These are phyloP conservation scores for Isoetes engelmannii DNA, from an alignment of 83 land plant species.

Conservation along the genomic window DNA sequence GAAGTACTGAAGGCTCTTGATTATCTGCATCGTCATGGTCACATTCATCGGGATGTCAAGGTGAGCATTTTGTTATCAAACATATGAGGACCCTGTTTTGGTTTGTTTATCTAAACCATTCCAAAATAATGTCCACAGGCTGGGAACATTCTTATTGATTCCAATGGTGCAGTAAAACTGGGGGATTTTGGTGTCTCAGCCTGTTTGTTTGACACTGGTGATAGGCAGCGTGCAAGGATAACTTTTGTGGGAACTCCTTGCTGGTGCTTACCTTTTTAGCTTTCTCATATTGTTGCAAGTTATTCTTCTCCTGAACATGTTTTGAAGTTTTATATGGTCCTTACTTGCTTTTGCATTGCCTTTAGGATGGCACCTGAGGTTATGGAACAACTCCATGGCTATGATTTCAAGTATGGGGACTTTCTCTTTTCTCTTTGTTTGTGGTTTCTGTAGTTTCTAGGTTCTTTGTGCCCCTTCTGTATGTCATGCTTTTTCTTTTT, in stretches of 20 bases:
- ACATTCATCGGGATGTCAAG: constrained; percentile 91
- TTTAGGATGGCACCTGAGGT: constrained; percentile 82
- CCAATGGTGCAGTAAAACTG: constrained; percentile 52
- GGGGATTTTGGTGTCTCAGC: constrained; percentile 71
- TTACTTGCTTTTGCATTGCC: too few relatives aligned
- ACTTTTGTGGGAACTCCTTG: constrained; percentile 69
- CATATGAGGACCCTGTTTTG: too few relatives aligned
- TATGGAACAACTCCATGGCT: constrained; percentile 61
- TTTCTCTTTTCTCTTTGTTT: constrained; percentile 3
- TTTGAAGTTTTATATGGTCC: too few relatives aligned
- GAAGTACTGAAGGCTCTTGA: constrained; percentile 76
- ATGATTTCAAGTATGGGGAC: constrained; percentile 55
- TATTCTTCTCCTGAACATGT: neutral
- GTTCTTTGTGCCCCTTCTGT: neutral
- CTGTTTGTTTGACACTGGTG: constrained; percentile 68
- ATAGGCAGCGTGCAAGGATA: constrained; percentile 52
- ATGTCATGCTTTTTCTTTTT: too few relatives aligned
- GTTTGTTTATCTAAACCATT: too few relatives aligned
- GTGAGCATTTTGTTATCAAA: neutral
- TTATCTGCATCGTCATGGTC: constrained; percentile 85
- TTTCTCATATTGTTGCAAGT: constrained; percentile 3
- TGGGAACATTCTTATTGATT: constrained; percentile 62
- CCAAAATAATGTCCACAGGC: constrained; percentile 31
- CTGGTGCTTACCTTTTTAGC: constrained; percentile 37
- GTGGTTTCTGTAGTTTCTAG: constrained; percentile 10